phyloP scores from a whole-genome alignment of 306 rosid genomes.

The Dryas octopetala region DNA sequence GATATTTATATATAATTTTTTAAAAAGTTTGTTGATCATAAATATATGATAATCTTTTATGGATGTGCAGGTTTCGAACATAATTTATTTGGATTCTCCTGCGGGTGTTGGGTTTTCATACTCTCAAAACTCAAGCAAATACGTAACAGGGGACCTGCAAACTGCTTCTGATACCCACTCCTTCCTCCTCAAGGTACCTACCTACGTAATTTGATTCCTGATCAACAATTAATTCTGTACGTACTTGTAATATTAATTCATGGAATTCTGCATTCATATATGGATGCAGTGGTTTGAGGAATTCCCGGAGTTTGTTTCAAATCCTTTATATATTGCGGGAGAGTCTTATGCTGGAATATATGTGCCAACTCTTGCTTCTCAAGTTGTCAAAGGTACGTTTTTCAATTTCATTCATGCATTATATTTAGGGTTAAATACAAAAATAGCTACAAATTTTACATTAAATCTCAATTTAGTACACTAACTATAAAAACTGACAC shows the following conservation, averaged over 20 bases:
- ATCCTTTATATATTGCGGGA: conserved; percentile 69
- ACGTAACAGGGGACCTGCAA: conserved; percentile 45
- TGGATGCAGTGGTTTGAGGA: conserved; percentile 62
- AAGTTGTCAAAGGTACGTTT: conserved; percentile 51
- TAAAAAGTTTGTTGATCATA: too few relatives aligned
- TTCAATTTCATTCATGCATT: background rate
- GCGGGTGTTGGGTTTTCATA: conserved; percentile 56
- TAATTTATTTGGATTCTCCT: conserved; percentile 57
- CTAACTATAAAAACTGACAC: too few relatives aligned
- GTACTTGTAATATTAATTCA: too few relatives aligned
- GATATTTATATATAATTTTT: too few relatives aligned
- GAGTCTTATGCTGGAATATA: conserved; percentile 86
- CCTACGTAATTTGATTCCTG: too few relatives aligned
- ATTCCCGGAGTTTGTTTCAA: conserved; percentile 63
- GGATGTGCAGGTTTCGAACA: conserved; percentile 43
- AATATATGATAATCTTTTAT: too few relatives aligned
- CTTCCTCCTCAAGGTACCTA: conserved; percentile 43
- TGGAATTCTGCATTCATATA: background rate
- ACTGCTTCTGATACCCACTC: conserved; percentile 48
- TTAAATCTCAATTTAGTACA: too few relatives aligned
- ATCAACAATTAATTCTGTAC: background rate
- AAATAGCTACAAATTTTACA: too few relatives aligned
- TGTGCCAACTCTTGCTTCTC: conserved; percentile 69
- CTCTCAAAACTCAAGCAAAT: conserved; percentile 24
- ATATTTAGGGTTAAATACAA: too few relatives aligned